phyloP scores from a whole-genome alignment of 2,329 filamentous ascomycete species.

The Rutstroemia sydowiana region DNA sequence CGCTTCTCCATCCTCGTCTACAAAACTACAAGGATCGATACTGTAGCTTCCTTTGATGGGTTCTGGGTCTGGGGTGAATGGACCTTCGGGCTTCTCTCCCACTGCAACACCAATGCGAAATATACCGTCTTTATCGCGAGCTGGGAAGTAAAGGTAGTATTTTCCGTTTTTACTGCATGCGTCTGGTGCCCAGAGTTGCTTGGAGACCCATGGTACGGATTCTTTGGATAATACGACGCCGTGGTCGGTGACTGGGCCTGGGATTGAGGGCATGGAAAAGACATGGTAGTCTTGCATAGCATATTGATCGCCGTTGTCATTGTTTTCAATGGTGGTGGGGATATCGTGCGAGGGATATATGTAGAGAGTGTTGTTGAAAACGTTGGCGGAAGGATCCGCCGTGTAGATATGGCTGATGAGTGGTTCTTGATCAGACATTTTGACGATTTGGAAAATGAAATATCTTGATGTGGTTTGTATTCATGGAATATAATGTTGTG shows the following conservation, averaged over 20 bases:
- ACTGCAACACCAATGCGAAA: conserved; percentile 72
- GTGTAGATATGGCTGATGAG: conserved; percentile 72
- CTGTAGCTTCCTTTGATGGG: conserved; percentile 64
- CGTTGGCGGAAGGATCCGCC: conserved; percentile 73
- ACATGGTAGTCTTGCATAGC: conserved; percentile 83
- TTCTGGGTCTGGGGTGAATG: conserved; percentile 58
- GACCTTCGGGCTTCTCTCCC: conserved; percentile 56
- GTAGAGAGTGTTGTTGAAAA: conserved; percentile 69
- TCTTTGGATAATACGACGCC: conserved; percentile 58
- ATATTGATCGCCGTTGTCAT: conserved; percentile 81
- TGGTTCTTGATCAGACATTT: conserved; percentile 33
- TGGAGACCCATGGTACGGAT: conserved; percentile 68
- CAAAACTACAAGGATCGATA: conserved; percentile 70
- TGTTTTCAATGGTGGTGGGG: conserved; percentile 65
- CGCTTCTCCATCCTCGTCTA: conserved; percentile 61
- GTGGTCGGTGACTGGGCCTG: conserved; percentile 57
- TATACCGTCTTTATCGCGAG: conserved; percentile 59
- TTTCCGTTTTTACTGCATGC: conserved; percentile 61
- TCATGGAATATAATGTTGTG: too few relatives aligned
- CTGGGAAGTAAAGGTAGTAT: conserved; percentile 74
- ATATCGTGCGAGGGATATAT: conserved; percentile 78
- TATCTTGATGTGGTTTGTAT: too few relatives aligned
- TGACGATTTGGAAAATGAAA: background rate
- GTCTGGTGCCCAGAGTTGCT: conserved; percentile 77
- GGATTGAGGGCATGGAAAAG: conserved; percentile 49